Base-by-base conservation (phyloP, 2,329 filamentous ascomycete genomes). In the Exophiala sideris region DNA sequence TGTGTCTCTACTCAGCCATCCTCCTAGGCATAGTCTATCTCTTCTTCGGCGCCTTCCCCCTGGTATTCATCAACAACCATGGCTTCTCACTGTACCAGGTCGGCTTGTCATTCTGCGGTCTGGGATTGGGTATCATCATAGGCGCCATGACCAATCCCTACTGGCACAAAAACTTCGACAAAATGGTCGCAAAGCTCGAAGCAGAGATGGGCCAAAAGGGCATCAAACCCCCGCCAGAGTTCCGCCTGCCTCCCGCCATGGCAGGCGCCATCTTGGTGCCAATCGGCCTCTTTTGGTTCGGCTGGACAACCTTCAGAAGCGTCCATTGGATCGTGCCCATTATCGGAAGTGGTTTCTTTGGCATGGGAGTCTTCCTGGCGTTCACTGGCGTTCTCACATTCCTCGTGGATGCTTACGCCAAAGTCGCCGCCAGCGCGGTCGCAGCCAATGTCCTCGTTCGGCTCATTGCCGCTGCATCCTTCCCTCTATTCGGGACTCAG, bases 11-110 rank as follows among this genome's bases (percentile, higher is more conserved):
- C 63, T 89, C 88, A 1, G 89, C 90, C 36, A 82, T 96, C 50
- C 75, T 96, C n/a, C 77, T 96, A 6, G 91, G 91, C 4, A 87
- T 95, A 41, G 74, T 96, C 2, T 96, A 96, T 67, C 82, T 96
- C 36, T 95, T 95, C 75, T 95, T 95, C 68, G 90, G 90, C 16
- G 90, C 91, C 0, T 95, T 96, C 65, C 82, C 87, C 4, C 75
- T 95, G 41, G 84, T 96, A 12, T 96, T 96, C 66, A 69, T 77
- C 21, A 81, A 79, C 41, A 64, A 69, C 36, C 73, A 75, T 63
- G 65, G 65, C 56, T 73, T 74, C 64, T 44, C 41, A 52, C 35
- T 63, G 46, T 42, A 65, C 46, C 18, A 66, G 64, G 35, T 64
- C 46, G 56, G 64, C 10, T 56, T 72, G 3, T 64, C 66, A 1